Conservation (phyloP, 2,329 filamentous ascomycete species). For the Trichoderma harzianum region DNA sequence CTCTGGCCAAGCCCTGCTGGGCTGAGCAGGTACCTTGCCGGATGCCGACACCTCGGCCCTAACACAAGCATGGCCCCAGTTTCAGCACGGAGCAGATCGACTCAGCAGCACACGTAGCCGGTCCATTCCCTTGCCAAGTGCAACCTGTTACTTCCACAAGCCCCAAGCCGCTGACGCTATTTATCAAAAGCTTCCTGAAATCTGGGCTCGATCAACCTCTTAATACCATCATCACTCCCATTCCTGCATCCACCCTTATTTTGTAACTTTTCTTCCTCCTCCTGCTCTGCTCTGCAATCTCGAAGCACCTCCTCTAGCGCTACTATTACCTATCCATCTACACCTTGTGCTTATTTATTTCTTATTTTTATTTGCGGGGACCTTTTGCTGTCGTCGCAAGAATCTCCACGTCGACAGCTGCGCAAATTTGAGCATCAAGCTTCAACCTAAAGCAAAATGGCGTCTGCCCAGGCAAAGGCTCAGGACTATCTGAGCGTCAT, state of each 20-base stretch:
- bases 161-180: slow-evolving; percentile 32
- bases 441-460: slow-evolving; percentile 51
- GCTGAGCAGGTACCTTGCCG: slow-evolving; percentile 2
- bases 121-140: slow-evolving; percentile 21
- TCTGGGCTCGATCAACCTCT: slow-evolving; percentile 9
- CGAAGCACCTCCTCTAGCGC: slow-evolving; percentile 12
- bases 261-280: background rate
- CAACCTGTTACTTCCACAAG: slow-evolving; percentile 24
- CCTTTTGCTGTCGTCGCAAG: slow-evolving; percentile 4
- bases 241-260: slow-evolving; percentile 21
- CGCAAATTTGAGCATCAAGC: slow-evolving; percentile 12
- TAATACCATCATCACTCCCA: slow-evolving; percentile 15
- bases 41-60: slow-evolving; percentile 10
- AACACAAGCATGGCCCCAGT: slow-evolving; percentile 9
- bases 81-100: slow-evolving; percentile 15
- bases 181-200: slow-evolving; percentile 27
- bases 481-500: slow-evolving; percentile 74
- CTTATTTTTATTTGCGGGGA: background rate
- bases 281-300: background rate
- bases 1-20: background rate
- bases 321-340: background rate
- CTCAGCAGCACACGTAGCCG: slow-evolving; percentile 21
- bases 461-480: slow-evolving; percentile 69
- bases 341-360: background rate
- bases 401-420: background rate